Base-by-base conservation (phyloP, 73 alveolate genomes). In the Blepharisma japonicum region DNA sequence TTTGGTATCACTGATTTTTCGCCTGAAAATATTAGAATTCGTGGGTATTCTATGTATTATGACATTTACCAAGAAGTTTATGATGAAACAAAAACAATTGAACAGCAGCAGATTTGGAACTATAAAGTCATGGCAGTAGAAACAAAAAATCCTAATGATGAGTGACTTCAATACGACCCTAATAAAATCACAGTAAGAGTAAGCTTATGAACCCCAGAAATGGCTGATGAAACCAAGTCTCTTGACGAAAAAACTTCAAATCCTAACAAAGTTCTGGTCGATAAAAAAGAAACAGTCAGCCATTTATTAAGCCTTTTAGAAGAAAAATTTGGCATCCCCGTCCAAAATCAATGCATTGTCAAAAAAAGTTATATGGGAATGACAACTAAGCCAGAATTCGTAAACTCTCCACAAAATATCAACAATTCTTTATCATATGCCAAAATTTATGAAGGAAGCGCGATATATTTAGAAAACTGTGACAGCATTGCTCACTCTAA, bases 361-460 rank as follows among this genome's bases (percentile, higher is more conserved):
- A 61, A 61, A 61, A 61, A 61, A 25, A 14, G 47, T 4, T 61
- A 61, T 25, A 61, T 39, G 50, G 74, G 74, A 0, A 61, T 61
- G 74, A 14, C 74, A 9, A 61, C 74, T 20, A 14, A 20, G 14
- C 23, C 47, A 14, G 74, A 61, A 61, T 39, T 14, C 18, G 74
- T 61, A 14, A 61, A 61, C 46, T 61, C 14, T 61, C 14, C 50
- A 1, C 23, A 14, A 14, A 61, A 61, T 39, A n/a, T 61, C 14
- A 39, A 61, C 2, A 61, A 61, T 8, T 8, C 23, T 9, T 61
- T 61, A 25, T n/a, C 74, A 9, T 18, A n/a, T 20, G 46, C 74
- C 23, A 39, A 39, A 25, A 70, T 70, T 45, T 70, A 70, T 70
- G 80, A 70, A 18, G 80, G 80, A 39, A 70, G 66, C 27, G 27